Evolutionary conservation across 345 rosid genomes (phyloP), one percentile per base, ranked within the genome.

Genomic region (thale cress (Arabidopsis thaliana)): DNA sequence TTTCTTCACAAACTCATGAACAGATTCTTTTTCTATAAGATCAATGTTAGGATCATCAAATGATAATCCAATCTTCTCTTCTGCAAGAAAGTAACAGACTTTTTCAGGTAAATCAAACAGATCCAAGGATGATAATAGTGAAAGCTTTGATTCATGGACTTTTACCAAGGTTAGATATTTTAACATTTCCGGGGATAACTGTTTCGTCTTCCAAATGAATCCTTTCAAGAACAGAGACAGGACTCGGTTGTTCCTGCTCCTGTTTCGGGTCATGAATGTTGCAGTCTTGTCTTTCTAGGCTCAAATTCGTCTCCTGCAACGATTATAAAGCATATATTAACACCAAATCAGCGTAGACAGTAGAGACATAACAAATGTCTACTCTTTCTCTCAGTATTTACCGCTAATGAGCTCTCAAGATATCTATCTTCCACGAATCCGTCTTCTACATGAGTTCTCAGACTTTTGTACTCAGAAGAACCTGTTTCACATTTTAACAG

Each of bases 181-280:
- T 28, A 7, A 46, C 44, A 67, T 75, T 70, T 61, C 58, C 38
- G 61, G 79, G 82, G 42, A 80, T 76, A 34, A 72, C 56, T 49
- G 51, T 51, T 40, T 65, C 77, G 7, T 84, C 91, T 67, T 85
- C 88, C 14, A 65, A 8, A 60, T 53, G 77, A 49, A 77, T 77
- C 37, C 79, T 83, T 46, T 85, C 87, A 2, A 88, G 87, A 59
- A 90, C 89, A 33, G 91, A 85, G 24, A 88, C 76, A 4, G 90
- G 89, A 84, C 93, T 87, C 25, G 87, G 85, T 70, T 87, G 90
- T 63, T 84, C 88, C 59, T 65, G 56, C 63, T 72, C 53, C n/a
- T 72, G 78, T 32, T 78, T 75, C 24, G 6, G 36, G 59, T 68
- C 70, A 45, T 59, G 57, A 52, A 78, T 56, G n/a, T 57, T 72